These are phyloP conservation scores for Penicillium corylophilum DNA, from an alignment of 2,329 filamentous ascomycete genomes.

Conservation along the genomic window DNA sequence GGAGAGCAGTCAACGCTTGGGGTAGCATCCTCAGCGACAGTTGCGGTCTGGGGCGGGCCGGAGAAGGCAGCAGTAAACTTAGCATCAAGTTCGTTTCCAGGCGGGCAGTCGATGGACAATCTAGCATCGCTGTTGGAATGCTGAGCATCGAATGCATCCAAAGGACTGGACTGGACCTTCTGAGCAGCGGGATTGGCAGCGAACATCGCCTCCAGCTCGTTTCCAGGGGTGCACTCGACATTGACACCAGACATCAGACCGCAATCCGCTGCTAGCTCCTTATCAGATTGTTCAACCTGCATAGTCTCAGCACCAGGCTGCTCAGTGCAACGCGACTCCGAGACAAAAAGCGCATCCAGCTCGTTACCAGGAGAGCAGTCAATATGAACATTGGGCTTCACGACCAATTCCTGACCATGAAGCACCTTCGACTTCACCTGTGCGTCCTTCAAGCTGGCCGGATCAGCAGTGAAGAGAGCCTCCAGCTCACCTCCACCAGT, in stretches of 20 bases:
- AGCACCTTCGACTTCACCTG: neutral
- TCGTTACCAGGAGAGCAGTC: slow-evolving; percentile 12
- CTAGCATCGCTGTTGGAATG: neutral
- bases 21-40: neutral
- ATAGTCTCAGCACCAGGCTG: slow-evolving; percentile 1
- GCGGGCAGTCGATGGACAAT: slow-evolving; percentile 8
- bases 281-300: neutral
- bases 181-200: slow-evolving; percentile 2
- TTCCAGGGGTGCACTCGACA: slow-evolving; percentile 13
- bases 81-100: slow-evolving; percentile 11
- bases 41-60: neutral
- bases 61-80: slow-evolving; percentile 4
- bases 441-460: neutral
- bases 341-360: slow-evolving; percentile 6
- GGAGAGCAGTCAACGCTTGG: slow-evolving; percentile 5
- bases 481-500: slow-evolving; percentile 9
- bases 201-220: slow-evolving; percentile 17
- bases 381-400: slow-evolving; percentile 10
- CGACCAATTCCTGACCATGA: slow-evolving; percentile 1
- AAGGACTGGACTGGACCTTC: neutral
- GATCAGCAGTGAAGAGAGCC: slow-evolving; percentile 2
- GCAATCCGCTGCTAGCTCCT: slow-evolving; percentile 1
- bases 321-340: slow-evolving; percentile 3
- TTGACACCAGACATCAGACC: slow-evolving; percentile 1
- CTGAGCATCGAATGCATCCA: neutral